These are phyloP conservation scores for Ampelomyces quisqualis DNA, from an alignment of 2,329 filamentous ascomycete genomes.

Conservation along the genomic window DNA sequence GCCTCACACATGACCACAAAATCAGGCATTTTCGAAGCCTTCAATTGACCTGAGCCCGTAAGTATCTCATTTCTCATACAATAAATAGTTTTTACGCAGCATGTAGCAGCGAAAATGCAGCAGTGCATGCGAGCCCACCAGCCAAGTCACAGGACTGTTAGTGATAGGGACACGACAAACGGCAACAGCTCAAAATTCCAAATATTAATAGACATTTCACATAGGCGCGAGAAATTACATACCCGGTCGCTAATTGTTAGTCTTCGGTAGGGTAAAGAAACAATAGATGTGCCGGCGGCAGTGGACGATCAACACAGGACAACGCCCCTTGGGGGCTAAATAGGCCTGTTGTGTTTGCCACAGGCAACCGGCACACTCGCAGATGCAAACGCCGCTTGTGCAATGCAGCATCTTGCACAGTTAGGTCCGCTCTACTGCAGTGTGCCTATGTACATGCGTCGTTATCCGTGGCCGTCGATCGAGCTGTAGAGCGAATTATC, in stretches of 20 bases:
- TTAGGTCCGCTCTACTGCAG: conserved; percentile 3
- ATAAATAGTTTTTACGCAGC: conserved; percentile 4
- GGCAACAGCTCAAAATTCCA: background rate
- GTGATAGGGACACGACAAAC: background rate
- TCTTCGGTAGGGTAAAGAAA: conserved; percentile 7
- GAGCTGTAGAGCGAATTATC: background rate
- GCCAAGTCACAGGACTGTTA: background rate
- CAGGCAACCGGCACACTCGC: conserved; percentile 7
- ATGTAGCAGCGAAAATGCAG: conserved; percentile 6
- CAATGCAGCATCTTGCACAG: conserved; percentile 10
- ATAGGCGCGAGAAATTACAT: conserved; percentile 5
- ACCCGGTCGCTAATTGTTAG: conserved; percentile 12
- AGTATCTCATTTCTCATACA: conserved; percentile 6
- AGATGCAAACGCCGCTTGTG: conserved; percentile 4
- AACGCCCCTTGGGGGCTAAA: conserved; percentile 16
- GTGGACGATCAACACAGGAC: conserved; percentile 6
- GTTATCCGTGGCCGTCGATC: conserved; percentile 2
- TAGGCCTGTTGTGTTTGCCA: conserved; percentile 7
- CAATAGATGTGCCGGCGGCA: conserved; percentile 6
- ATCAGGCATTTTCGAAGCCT: conserved; percentile 2
- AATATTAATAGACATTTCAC: background rate
- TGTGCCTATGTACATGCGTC: background rate
- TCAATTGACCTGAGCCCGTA: conserved; percentile 12
- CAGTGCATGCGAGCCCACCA: background rate
- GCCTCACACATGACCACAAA: conserved; percentile 10